Conservation (phyloP, 2,329 filamentous ascomycete genomes). For the Apiospora kogelbergensis region DNA sequence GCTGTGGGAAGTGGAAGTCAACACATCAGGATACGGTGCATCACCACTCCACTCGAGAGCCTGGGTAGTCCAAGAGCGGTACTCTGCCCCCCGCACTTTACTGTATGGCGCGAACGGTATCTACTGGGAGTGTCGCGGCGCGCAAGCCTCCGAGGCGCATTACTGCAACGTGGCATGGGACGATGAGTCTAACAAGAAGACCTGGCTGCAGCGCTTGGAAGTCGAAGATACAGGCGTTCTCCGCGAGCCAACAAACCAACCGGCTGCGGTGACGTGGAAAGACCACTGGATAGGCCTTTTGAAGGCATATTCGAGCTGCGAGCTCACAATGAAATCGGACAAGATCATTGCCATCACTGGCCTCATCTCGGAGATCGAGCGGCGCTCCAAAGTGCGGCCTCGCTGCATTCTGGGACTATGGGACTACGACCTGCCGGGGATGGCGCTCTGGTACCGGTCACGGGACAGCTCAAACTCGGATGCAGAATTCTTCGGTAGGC, state of each 20-base stretch:
- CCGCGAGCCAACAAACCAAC: neutral
- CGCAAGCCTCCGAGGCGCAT: constrained; percentile 12
- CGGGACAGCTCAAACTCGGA: neutral
- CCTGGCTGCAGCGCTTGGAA: constrained; percentile 13
- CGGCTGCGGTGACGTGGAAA: neutral
- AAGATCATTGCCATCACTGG: constrained; percentile 13
- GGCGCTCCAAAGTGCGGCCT: neutral
- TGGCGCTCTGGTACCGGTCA: constrained; percentile 11
- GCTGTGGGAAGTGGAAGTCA: constrained; percentile 12
- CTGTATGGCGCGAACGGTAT: constrained; percentile 11
- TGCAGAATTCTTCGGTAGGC: neutral
- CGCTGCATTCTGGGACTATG: constrained; percentile 14
- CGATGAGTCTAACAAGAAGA: constrained; percentile 13
- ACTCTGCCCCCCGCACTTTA: constrained; percentile 13
- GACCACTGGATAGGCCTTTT: constrained; percentile 11
- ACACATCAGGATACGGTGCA: neutral
- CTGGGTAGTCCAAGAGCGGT: constrained; percentile 15
- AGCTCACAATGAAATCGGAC: constrained; percentile 9
- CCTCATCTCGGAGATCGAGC: constrained; percentile 9
- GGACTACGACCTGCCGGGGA: constrained; percentile 7
- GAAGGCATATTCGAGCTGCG: constrained; percentile 11
- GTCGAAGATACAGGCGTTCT: neutral
- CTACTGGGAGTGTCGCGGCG: constrained; percentile 15
- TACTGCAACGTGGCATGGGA: constrained; percentile 1
- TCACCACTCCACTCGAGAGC: constrained; percentile 13